These are phyloP conservation scores for Chytridium lagenaria DNA, from an alignment of 371 early-diverging fungal genomes.

Conservation along the genomic window DNA sequence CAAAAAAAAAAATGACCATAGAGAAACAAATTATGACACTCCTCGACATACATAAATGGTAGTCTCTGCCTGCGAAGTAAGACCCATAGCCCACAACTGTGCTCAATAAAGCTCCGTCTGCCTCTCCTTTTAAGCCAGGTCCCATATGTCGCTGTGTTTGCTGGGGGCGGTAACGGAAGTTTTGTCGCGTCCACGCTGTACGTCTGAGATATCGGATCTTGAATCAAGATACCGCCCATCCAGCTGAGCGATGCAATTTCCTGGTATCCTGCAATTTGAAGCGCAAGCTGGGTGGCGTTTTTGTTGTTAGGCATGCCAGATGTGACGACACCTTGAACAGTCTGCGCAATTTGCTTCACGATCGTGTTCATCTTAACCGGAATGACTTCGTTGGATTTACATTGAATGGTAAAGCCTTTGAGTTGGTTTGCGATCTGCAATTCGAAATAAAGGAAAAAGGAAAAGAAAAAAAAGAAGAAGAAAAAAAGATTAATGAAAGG, in stretches of 20 bases:
- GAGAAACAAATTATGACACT: neutral
- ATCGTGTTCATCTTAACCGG: constrained; percentile 20
- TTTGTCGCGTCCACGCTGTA: neutral
- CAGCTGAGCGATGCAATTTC: constrained; percentile 3
- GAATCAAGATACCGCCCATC: neutral
- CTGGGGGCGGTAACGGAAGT: constrained; percentile 13
- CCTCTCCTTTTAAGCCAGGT: neutral
- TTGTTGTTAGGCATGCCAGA: neutral
- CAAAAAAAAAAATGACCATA: neutral
- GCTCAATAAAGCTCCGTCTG: neutral
- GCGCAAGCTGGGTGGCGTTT: neutral
- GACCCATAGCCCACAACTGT: neutral
- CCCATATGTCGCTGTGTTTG: constrained; percentile 3
- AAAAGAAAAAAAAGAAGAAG: too few species aligned
- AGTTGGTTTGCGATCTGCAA: constrained; percentile 6
- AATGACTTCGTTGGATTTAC: constrained; percentile 5
- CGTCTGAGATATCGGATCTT: neutral
- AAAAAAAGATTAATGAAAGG: too few species aligned
- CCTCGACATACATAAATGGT: neutral
- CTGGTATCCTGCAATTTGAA: neutral
- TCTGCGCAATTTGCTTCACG: neutral
- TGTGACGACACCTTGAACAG: constrained; percentile 13
- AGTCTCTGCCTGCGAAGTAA: neutral
- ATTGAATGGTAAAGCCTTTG: constrained; percentile 2
- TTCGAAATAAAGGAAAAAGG: too few species aligned